These are phyloP conservation scores for Pichia sp. DNA, from an alignment of 1,139 yeast genomes.

Conservation along the genomic window DNA sequence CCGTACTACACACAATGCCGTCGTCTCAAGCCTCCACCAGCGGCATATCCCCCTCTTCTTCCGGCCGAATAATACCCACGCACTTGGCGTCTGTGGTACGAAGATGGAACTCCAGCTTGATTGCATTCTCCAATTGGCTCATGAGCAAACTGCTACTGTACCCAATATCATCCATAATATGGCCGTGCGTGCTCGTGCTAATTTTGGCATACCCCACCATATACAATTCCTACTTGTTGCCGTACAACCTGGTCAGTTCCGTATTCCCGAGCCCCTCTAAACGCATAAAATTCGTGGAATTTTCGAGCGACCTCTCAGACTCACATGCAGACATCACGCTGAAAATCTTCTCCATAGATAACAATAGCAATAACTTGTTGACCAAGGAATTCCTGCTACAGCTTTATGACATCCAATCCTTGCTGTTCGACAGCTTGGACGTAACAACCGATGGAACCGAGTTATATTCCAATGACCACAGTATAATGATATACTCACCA, in stretches of 20 bases:
- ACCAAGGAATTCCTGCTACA: constrained; percentile 34
- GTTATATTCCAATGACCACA: not conserved
- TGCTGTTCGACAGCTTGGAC: constrained; percentile 26
- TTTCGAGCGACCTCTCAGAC: constrained; percentile 1
- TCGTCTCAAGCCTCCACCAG: too few relatives aligned
- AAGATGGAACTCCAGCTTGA: constrained; percentile 2
- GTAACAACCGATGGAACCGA: constrained; percentile 4
- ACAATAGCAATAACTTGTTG: constrained; percentile 25
- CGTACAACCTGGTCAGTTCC: constrained; percentile 18
- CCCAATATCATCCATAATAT: constrained; percentile 43
- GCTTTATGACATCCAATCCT: constrained; percentile 32
- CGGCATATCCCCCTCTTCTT: not conserved
- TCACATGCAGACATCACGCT: constrained; percentile 25
- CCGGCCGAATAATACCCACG: not conserved
- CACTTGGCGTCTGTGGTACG: not conserved
- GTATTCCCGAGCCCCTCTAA: constrained; percentile 14
- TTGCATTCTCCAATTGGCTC: constrained; percentile 16
- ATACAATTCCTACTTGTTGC: constrained; percentile 31
- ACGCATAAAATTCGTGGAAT: constrained; percentile 17
- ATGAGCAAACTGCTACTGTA: constrained; percentile 33
- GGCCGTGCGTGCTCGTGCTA: constrained; percentile 49
- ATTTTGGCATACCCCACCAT: constrained; percentile 50
- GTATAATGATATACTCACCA: constrained; percentile 36
- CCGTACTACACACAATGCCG: too few relatives aligned
- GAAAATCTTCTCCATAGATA: constrained; percentile 12